Base-by-base conservation (phyloP, 202 grass and related monocot genomes). In the Panicum hallii region DNA sequence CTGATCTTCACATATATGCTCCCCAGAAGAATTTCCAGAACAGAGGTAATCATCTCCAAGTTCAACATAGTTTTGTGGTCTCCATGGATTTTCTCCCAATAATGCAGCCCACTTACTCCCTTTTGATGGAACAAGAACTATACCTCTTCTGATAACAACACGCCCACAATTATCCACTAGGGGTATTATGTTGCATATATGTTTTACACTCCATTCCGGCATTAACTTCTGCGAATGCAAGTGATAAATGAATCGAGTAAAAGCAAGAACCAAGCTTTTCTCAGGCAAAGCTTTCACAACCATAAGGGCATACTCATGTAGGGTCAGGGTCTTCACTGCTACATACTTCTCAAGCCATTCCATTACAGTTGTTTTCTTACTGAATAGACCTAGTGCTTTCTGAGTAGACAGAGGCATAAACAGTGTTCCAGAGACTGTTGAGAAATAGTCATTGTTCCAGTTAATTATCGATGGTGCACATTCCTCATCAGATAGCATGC, bases 41-140 rank as follows among this genome's bases (percentile, higher is more conserved):
- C 52, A 72, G 1, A 63, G 46, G 57, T 88, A 93, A 68, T 78
- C 88, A 26, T 77, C 80, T 61, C 83, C 65, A 71, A 94, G 64
- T 61, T 79, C 86, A 34, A 91, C 20, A 44, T 86, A 89, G 5
- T 19, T 80, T 49, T 84, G 69, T 47, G 1, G 6, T 49, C 44
- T 80, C 82, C 86, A 94, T 48, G 89, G 83, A 89, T 94, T 94
- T 41, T 78, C 20, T 50, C 82, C 81, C 60, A 94, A 23, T 72
- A 94, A 78, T 32, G 72, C 19, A 12, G 49, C 80, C 92, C 89
- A 91, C 30, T 91, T 89, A 67, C 86, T 91, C 23, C 47, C 56
- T 52, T 79, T 73, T 23, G 79, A 79, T 40, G 91, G 91, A 79
- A 90, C 40, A 23, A 94, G 70, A 49, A 72, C 66, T 4, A 14